Evolutionary conservation across 768 basidiomycete genomes (phyloP), one percentile per base, ranked within the genome.

Genomic region (Phanerochaete sordida): DNA sequence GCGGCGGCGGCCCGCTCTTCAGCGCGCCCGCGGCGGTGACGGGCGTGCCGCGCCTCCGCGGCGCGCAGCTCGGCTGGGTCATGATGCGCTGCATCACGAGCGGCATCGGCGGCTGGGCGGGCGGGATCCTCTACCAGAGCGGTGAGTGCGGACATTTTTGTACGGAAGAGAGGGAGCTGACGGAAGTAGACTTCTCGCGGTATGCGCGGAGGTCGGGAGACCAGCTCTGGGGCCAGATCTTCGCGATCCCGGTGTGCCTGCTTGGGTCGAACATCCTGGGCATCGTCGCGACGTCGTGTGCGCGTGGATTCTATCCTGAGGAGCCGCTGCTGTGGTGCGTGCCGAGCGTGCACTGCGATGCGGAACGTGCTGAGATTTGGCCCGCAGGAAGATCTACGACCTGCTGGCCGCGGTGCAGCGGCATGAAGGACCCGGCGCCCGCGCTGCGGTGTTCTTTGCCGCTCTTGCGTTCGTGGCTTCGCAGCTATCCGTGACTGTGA

Each of bases 401-500:
- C 59, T 74, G 7, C 58, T 74, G 0, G 60, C 71, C 46, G 71
- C 72, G 1, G 71, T 73, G 28, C 73, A 74, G 44, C 65, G 35
- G 47, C 67, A 73, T 50, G 67, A 66, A 48, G 67, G 71, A 1
- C 62, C 62, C 24, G 67, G 62, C 15, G 73, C 73, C 0, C 58
- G 73, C 26, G 72, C 71, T 5, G 72, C 70, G 4, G 73, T 74
- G 9, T 74, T 74, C 55, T 73, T 74, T 43, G 71, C 69, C 12
- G 65, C 69, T 11, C 66, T 69, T 58, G 69, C 73, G 1, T 73
- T 74, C 59, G 68, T 73, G 16, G n/a, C 72, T 23, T 69, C 72
- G 12, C 71, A 72, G 55, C 53, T 73, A 7, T 72, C 68, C n/a
- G 69, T 72, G 1, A 73, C 69, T 59, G 70, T 72, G 35, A 62